Evolutionary conservation across 352 stramenopile species (phyloP), one percentile per base, ranked within the genome.

Genomic region (Pythium grandisporangium): DNA sequence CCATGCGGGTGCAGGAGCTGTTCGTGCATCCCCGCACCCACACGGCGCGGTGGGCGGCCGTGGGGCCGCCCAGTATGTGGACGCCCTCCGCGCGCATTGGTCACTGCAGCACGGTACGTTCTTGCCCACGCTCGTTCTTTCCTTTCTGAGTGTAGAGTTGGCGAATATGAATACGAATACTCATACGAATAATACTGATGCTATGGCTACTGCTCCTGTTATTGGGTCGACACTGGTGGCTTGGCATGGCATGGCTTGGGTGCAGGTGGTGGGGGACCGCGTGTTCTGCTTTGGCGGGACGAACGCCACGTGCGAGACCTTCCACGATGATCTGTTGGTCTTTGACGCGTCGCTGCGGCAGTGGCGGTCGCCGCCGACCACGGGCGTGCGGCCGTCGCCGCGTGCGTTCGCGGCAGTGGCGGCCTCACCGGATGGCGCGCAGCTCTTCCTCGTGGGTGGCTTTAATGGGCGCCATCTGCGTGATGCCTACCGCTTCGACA

Each of bases 251-350:
- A n/a, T n/a, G n/a, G n/a, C n/a, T n/a, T n/a, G n/a, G n/a, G n/a
- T n/a, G n/a, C n/a, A n/a, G n/a, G n/a, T 77, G 1, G 32, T 85
- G 1, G 63, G 64, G n/a, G 67, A 71, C 24, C 70, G 75, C 24
- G 37, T 88, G 14, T 88, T 74, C 42, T 76, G 74, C 46, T 88
- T 85, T 57, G 75, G 75, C 36, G 75, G 75, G 41, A 80, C 78
- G 48, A 68, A 82, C 47, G 65, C 66, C 1, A 43, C 49, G 8
- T 57, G 55, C 6, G 63, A 59, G 21, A 50, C 26, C 11, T 85
- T 68, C 53, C 84, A 70, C 51, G 74, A 83, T 50, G 75, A 88
- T 45, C 60, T 88, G 14, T 85, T 88, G 44, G 85, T 81, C 57
- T 84, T 78, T 45, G 70, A 88, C 42, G 53, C 66, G 13, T 45